A percentile compares a stretch with the other conserved stretches of the same genome.
Evolutionary conservation across 208 protist species (phyloP).

Genomic region (Kentomonas sorsogonicus): DNA sequence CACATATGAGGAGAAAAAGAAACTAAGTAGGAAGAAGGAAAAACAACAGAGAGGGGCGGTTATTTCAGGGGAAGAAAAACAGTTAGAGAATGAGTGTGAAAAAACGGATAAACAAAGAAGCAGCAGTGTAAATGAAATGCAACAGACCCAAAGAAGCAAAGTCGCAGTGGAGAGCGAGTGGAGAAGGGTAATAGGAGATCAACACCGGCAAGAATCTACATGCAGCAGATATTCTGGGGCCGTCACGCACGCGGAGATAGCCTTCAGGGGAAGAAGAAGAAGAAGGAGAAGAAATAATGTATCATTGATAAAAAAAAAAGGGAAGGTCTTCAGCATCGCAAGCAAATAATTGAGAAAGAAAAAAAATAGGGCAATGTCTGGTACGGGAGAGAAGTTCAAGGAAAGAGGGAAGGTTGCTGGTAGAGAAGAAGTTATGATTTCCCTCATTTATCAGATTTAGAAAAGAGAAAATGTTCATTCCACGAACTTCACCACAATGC

Average conservation of each 20-base stretch:
- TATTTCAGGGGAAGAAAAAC: too few species aligned
- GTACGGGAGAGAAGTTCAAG: not conserved
- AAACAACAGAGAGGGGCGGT: too few species aligned
- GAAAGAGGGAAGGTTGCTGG: too few species aligned
- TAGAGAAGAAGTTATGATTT: too few species aligned
- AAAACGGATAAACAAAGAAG: too few species aligned
- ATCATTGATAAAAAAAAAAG: not conserved
- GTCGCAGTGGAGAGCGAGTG: not conserved
- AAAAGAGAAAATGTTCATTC: too few species aligned
- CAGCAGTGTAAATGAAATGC: not conserved
- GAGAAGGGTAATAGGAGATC: conserved; percentile 13
- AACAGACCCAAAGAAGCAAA: conserved; percentile 8
- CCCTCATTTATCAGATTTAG: too few species aligned
- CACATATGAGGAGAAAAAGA: conserved; percentile 17
- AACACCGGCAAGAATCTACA: not conserved
- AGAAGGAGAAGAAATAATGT: not conserved
- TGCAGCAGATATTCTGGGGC: not conserved
- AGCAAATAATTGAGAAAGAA: not conserved
- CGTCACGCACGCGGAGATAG: not conserved
- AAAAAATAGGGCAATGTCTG: too few species aligned
- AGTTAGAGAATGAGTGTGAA: too few species aligned
- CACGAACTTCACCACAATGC: too few species aligned
- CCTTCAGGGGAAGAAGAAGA: not conserved
- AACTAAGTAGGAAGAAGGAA: conserved; percentile 3
- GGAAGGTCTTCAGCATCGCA: not conserved